phyloP scores from a whole-genome alignment of 2,329 filamentous ascomycete genomes.

The Scedosporium minutisporum region DNA sequence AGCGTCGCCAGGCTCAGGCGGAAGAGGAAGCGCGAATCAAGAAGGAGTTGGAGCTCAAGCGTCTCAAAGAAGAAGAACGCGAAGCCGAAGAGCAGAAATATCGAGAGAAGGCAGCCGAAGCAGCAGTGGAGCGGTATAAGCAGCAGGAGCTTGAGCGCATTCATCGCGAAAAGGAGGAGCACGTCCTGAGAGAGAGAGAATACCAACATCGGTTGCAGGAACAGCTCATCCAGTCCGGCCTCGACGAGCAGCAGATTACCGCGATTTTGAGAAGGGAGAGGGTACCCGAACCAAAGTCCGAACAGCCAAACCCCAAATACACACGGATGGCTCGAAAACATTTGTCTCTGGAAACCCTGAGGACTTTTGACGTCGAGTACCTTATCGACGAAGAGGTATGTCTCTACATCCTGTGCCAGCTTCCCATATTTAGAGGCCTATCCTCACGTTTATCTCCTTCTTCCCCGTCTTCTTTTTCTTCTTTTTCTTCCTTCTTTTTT shows the following conservation, averaged over 20 bases:
- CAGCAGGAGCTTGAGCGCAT: conserved; percentile 36
- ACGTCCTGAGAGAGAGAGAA: conserved; percentile 40
- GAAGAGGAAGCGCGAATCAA: conserved; percentile 42
- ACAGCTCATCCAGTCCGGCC: conserved; percentile 46
- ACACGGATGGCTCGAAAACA: conserved; percentile 54
- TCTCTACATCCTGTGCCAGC: not conserved
- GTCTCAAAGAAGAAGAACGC: conserved; percentile 35
- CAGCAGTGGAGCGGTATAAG: conserved; percentile 43
- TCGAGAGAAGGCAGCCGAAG: conserved; percentile 36
- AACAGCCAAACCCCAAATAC: conserved; percentile 39
- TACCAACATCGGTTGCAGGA: conserved; percentile 47
- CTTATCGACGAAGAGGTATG: conserved; percentile 44
- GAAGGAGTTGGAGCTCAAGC: conserved; percentile 39
- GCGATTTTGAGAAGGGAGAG: conserved; percentile 51
- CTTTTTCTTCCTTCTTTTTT: too few relatives aligned
- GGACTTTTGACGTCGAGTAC: conserved; percentile 45
- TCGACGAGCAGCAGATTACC: conserved; percentile 48
- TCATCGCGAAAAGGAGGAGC: conserved; percentile 35
- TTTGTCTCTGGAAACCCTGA: conserved; percentile 52
- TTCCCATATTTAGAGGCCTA: not conserved
- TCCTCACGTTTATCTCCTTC: too few relatives aligned
- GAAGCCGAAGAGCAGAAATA: conserved; percentile 33
- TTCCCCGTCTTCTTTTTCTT: too few relatives aligned
- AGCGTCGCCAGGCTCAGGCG: conserved; percentile 32
- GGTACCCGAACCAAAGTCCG: conserved; percentile 19